Base-by-base conservation (phyloP, 2,329 filamentous ascomycete species). In the Cadophora luteo-olivacea region DNA sequence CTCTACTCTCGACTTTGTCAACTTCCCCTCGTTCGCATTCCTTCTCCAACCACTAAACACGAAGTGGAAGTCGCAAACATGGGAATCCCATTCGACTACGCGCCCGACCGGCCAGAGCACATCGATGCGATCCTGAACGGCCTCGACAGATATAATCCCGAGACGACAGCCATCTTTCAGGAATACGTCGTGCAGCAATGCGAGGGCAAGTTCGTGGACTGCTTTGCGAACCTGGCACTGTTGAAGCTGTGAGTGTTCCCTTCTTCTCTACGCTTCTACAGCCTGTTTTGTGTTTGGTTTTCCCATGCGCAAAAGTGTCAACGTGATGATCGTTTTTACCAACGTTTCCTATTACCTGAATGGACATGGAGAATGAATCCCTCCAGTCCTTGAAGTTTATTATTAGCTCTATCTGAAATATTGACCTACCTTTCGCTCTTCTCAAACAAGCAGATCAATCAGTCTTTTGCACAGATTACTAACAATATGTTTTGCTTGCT, bases 261-360 rank as follows among this genome's bases (percentile, higher is more conserved):
- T 14, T 22, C 12, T 45, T 41, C 6, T 25, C 22, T 4, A 51
- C 55, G 55, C 33, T 25, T 69, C 70, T 69, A 69, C n/a, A 41
- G 19, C 22, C 19, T 58, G 19, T 38, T 22, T 45, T 38, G 22
- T 33, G n/a, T 57, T 74, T 68, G 65, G 67, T 73, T 66, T 24
- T 54, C 11, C 48, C 24, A 45, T 0, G 29, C 29, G 25, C 41
- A 22, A 51, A 16, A 16, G 38, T 65, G 68, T 61, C 64, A 67
- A 72, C 76, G 86, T 93, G 92, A 97, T 94, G 92, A 93, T 87
- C 81, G 84, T 86, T 81, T 79, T 83, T 89, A 60, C 57, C 57
- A 82, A 97, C 93, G 93, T 97, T 97, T 97, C 92, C 93, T 97
- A 97, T 97, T 97, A 97, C 88, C 93, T 92, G 93, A 97, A 82